Conservation (phyloP, 345 rosid genomes). For the Acer campestre region DNA sequence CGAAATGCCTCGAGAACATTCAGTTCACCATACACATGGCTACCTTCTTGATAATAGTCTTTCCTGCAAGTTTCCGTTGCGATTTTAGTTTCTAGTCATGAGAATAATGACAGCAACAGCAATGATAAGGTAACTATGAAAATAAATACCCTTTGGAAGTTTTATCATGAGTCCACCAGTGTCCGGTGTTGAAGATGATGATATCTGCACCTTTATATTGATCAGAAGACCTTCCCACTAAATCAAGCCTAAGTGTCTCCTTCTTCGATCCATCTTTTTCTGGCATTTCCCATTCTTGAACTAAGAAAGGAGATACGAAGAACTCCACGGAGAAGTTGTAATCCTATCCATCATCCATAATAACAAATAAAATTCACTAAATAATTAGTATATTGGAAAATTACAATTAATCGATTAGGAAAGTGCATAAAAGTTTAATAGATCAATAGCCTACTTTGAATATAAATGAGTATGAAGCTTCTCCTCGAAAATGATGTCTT, state of each 20-base stretch:
- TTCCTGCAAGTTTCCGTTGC: constrained; percentile 50
- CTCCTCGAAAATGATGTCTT: constrained; percentile 71
- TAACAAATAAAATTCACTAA: constrained; percentile 7
- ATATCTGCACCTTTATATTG: constrained; percentile 75
- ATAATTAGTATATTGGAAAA: background rate
- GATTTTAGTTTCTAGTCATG: background rate
- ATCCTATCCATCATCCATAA: constrained; percentile 49
- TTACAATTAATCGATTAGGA: background rate
- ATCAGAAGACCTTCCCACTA: constrained; percentile 70
- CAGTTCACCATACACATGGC: constrained; percentile 66
- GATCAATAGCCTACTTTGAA: constrained; percentile 59
- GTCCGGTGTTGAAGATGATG: constrained; percentile 90
- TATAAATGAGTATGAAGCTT: constrained; percentile 25
- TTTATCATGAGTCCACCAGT: constrained; percentile 99
- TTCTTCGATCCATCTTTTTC: constrained; percentile 62
- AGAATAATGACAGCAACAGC: background rate
- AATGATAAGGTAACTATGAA: background rate
- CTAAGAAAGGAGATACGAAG: constrained; percentile 91
- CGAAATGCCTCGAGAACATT: constrained; percentile 91
- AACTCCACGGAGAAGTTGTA: constrained; percentile 74
- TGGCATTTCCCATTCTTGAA: constrained; percentile 79
- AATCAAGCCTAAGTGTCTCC: constrained; percentile 92
- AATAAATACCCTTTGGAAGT: constrained; percentile 75
- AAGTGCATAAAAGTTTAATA: background rate
- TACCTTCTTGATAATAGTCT: constrained; percentile 95